These are phyloP conservation scores for Pseudogymnoascus sp. DNA, from an alignment of 2,329 filamentous ascomycete species.

Conservation along the genomic window DNA sequence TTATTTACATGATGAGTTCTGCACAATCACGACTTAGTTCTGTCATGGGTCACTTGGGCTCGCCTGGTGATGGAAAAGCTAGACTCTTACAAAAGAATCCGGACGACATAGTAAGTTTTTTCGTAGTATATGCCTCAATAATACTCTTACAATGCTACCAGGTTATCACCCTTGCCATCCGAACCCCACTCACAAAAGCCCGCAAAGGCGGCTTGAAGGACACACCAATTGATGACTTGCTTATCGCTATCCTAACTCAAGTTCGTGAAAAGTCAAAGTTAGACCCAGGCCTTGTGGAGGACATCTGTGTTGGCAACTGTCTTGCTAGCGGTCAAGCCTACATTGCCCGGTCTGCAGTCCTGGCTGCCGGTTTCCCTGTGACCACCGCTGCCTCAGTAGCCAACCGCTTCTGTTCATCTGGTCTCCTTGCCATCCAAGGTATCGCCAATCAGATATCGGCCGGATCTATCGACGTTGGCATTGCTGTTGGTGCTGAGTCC, in stretches of 20 bases:
- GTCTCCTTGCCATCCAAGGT: slow-evolving; percentile 83
- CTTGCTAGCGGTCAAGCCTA: slow-evolving; percentile 89
- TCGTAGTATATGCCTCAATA: slow-evolving; percentile 42
- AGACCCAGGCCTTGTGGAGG: slow-evolving; percentile 77
- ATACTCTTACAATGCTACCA: slow-evolving; percentile 10
- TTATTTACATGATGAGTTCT: slow-evolving; percentile 18
- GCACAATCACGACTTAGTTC: slow-evolving; percentile 25
- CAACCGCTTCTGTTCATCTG: slow-evolving; percentile 90
- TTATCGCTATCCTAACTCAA: slow-evolving; percentile 65
- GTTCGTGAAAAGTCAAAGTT: slow-evolving; percentile 50
- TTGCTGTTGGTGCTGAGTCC: slow-evolving; percentile 92
- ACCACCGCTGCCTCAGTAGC: slow-evolving; percentile 70
- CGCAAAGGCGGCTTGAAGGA: slow-evolving; percentile 93
- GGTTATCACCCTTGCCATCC: slow-evolving; percentile 82
- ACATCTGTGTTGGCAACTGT: slow-evolving; percentile 83
- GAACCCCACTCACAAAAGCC: slow-evolving; percentile 82
- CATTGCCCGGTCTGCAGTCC: slow-evolving; percentile 77
- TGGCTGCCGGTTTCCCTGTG: slow-evolving; percentile 84
- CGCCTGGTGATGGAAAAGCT: slow-evolving; percentile 39
- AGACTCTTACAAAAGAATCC: slow-evolving; percentile 68
- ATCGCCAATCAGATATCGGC: slow-evolving; percentile 83
- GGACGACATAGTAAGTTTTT: slow-evolving; percentile 63
- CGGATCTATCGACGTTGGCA: slow-evolving; percentile 88
- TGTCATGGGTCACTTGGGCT: slow-evolving; percentile 35
- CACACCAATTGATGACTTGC: slow-evolving; percentile 73